These are phyloP conservation scores for Lactifluus volemus DNA, from an alignment of 768 basidiomycete genomes.

Conservation along the genomic window DNA sequence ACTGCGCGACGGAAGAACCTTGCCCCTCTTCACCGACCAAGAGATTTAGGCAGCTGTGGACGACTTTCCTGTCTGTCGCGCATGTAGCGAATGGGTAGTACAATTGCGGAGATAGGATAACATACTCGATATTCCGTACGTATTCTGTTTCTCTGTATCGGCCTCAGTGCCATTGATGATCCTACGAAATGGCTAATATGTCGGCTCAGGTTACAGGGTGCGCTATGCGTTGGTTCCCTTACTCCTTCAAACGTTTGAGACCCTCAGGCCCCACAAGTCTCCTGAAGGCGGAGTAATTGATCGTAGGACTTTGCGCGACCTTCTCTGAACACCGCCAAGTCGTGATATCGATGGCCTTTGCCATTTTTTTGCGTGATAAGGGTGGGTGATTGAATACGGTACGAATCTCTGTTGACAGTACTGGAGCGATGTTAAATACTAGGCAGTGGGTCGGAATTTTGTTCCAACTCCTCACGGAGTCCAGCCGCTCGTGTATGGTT, in stretches of 20 bases:
- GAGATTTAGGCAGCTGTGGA: neutral
- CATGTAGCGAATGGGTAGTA: neutral
- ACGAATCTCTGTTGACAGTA: neutral
- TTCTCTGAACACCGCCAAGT: neutral
- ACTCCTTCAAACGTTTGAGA: neutral
- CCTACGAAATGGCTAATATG: neutral
- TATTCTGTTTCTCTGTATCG: neutral
- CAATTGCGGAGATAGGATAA: neutral
- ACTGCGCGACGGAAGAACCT: neutral
- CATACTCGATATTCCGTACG: neutral
- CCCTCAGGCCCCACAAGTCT: neutral
- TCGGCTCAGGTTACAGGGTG: neutral
- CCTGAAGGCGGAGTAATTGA: neutral
- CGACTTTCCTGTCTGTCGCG: neutral
- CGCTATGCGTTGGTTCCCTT: neutral
- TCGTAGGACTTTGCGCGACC: neutral
- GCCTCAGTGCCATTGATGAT: neutral
- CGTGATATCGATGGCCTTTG: neutral
- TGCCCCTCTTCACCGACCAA: neutral
- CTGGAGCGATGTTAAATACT: neutral
- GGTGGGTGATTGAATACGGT: neutral
- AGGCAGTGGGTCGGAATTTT: neutral
- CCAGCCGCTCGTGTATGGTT: no score
- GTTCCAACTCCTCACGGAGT: neutral
- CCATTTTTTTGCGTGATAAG: neutral